Conservation (phyloP, 441 rosid species). For the Jatropha multifida region DNA sequence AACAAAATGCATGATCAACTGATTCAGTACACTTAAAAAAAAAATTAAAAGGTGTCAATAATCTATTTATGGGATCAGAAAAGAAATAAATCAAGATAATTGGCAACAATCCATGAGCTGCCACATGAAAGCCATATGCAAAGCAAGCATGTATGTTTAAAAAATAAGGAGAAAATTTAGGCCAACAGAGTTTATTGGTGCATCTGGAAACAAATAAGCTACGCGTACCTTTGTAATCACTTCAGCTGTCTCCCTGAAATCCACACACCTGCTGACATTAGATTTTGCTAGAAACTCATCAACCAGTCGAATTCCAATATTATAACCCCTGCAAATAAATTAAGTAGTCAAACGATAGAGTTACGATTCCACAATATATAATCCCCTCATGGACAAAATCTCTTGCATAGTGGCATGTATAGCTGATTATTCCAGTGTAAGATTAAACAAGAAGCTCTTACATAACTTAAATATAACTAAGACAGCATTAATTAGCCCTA, state of each 20-base stretch:
- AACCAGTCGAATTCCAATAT: constrained; percentile 82
- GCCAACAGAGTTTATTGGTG: background rate
- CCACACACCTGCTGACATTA: constrained; percentile 79
- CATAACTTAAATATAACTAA: background rate
- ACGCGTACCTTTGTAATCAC: constrained; percentile 74
- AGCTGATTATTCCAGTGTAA: background rate
- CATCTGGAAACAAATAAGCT: background rate
- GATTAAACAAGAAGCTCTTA: background rate
- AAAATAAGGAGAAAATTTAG: background rate
- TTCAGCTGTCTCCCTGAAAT: constrained; percentile 92
- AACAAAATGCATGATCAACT: background rate
- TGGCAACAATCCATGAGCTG: constrained; percentile 1
- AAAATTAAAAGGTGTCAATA: background rate
- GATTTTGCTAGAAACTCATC: constrained; percentile 94
- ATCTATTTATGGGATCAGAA: background rate
- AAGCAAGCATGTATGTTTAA: background rate
- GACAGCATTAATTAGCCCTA: background rate
- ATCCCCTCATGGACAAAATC: background rate
- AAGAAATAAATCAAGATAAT: background rate
- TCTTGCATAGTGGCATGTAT: background rate
- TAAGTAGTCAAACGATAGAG: constrained; percentile 1
- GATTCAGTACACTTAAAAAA: background rate
- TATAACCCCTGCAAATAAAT: constrained; percentile 74
- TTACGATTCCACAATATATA: background rate
- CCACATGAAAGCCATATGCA: background rate